Evolutionary conservation across 106 monocot genomes (phyloP).

Genomic region (Apostasia shenzhenica): DNA sequence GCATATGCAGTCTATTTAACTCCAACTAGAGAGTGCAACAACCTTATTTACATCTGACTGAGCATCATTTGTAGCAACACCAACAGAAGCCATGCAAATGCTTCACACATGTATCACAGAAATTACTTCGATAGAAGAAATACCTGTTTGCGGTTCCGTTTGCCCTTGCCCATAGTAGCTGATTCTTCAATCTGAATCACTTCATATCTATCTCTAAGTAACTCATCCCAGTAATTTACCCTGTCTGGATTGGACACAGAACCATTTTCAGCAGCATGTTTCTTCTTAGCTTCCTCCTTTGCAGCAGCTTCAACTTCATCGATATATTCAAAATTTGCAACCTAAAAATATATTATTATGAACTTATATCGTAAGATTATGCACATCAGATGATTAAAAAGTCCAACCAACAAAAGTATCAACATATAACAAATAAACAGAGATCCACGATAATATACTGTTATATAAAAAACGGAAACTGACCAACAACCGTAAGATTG

Average conservation of each 20-base stretch:
- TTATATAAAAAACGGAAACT: too few species aligned
- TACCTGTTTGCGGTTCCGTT: conserved; percentile 95
- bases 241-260: conserved; percentile 39
- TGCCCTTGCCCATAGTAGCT: conserved; percentile 90
- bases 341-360: conserved; percentile 30
- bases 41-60: too few species aligned
- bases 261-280: conserved; percentile 30
- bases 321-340: conserved; percentile 97
- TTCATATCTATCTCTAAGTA: conserved; percentile 77
- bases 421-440: too few species aligned
- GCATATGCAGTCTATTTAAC: too few species aligned
- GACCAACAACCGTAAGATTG: too few species aligned
- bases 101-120: neutral
- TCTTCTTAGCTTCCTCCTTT: conserved; percentile 54
- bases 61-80: too few species aligned
- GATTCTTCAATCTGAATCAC: conserved; percentile 74
- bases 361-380: neutral
- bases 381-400: neutral
- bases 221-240: conserved; percentile 83
- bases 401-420: too few species aligned
- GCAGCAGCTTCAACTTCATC: conserved; percentile 93
- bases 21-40: too few species aligned
- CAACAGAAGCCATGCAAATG: too few species aligned
- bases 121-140: neutral
- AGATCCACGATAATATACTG: too few species aligned